Conservation (phyloP, 2,329 filamentous ascomycete genomes). For the Xylariaceae sp. region DNA sequence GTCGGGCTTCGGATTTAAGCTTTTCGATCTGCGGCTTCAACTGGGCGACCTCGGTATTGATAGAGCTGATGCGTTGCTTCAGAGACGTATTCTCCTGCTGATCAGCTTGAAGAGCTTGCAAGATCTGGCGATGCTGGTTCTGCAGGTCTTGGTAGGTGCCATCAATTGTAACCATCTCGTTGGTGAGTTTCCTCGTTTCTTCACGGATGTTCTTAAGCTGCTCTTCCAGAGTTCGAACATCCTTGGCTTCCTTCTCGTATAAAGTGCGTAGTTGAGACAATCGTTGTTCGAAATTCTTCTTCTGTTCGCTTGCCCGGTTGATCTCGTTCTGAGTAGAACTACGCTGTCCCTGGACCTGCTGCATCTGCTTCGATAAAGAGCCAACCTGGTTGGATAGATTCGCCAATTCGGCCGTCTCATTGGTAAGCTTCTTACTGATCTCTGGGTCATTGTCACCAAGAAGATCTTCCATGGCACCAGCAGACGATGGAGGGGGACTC, state of each 20-base stretch:
- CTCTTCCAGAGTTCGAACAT: constrained; percentile 82
- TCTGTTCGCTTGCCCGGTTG: constrained; percentile 79
- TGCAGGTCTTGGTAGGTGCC: constrained; percentile 80
- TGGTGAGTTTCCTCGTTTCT: constrained; percentile 82
- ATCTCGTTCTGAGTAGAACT: constrained; percentile 79
- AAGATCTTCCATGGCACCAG: constrained; percentile 71
- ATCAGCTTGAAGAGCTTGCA: constrained; percentile 76
- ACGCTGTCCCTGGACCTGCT: constrained; percentile 85
- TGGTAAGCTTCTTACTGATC: constrained; percentile 82
- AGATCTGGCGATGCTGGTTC: constrained; percentile 77
- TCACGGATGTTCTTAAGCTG: constrained; percentile 74
- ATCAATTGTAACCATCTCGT: constrained; percentile 82
- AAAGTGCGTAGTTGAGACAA: constrained; percentile 82
- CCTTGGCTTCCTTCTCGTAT: constrained; percentile 92
- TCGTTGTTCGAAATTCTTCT: constrained; percentile 88
- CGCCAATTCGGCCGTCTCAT: constrained; percentile 88
- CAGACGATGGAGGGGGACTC: constrained; percentile 44
- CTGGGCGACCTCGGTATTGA: constrained; percentile 81
- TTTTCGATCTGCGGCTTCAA: constrained; percentile 93
- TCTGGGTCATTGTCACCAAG: constrained; percentile 90
- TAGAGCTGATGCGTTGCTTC: constrained; percentile 82
- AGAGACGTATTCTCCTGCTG: constrained; percentile 84
- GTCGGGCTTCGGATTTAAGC: constrained; percentile 84
- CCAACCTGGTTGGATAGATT: constrained; percentile 96
- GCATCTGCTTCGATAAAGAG: constrained; percentile 89